Percentiles rank a stretch among this genome's conserved stretches.
These are phyloP conservation scores for Gossypium davidsonii DNA, from an alignment of 441 rosid species.

Conservation along the genomic window DNA sequence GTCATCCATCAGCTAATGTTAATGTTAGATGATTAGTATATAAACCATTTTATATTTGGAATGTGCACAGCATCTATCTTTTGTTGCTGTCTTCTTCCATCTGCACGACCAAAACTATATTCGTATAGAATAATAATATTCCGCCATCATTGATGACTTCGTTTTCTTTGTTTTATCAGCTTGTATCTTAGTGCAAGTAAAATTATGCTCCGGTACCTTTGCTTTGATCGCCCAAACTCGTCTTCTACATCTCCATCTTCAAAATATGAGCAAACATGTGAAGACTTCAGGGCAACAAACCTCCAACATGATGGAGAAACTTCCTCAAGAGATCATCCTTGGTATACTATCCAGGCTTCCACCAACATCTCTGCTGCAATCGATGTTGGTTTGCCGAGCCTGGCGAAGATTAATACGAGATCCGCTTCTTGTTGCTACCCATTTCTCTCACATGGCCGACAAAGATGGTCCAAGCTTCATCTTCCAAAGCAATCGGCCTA, in stretches of 20 bases:
- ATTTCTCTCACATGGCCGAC: constrained; percentile 20
- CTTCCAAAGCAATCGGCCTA: constrained; percentile 55
- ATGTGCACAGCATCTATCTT: too few species aligned
- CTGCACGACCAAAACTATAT: background rate
- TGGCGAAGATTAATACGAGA: constrained; percentile 51
- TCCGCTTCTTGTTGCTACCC: constrained; percentile 28
- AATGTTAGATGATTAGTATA: too few species aligned
- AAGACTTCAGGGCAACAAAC: background rate
- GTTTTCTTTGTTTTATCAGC: background rate
- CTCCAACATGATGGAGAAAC: constrained; percentile 29
- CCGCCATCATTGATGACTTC: background rate
- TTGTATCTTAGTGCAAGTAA: background rate
- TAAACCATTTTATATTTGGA: too few species aligned
- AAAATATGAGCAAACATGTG: background rate
- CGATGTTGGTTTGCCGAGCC: constrained; percentile 51
- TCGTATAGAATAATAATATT: background rate
- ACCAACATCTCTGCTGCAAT: constrained; percentile 48
- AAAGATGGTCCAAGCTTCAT: constrained; percentile 45
- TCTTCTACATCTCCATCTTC: background rate
- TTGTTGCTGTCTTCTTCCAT: background rate
- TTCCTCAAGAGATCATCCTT: constrained; percentile 53
- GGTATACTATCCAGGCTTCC: constrained; percentile 67
- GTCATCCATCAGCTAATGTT: too few species aligned
- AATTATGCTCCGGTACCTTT: background rate
- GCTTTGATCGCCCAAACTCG: background rate